Evolutionary conservation across 2,329 filamentous ascomycete genomes (phyloP).

Genomic region (Oidium heveae): DNA sequence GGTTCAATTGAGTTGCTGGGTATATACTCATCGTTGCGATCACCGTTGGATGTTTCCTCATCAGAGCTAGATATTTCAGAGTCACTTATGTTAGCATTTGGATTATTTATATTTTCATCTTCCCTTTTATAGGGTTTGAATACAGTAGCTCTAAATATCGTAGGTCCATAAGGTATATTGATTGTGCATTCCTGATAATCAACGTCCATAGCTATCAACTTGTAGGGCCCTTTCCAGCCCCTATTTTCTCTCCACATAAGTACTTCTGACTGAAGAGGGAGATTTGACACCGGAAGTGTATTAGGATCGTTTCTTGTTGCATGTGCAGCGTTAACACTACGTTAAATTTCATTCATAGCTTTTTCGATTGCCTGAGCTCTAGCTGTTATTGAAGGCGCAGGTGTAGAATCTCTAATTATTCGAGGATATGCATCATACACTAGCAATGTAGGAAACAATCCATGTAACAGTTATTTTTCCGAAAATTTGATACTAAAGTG

Average conservation of each 20-base stretch:
- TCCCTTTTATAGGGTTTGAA: not conserved
- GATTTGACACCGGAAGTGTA: not conserved
- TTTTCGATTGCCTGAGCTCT: constrained; percentile 1
- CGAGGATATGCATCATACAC: not conserved
- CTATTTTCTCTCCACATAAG: constrained; percentile 3
- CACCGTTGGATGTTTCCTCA: no score
- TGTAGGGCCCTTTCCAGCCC: not conserved
- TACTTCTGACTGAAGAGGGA: constrained; percentile 1
- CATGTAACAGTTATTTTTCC: no score
- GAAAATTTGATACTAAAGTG: no score
- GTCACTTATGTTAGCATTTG: not conserved
- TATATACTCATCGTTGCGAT: no score
- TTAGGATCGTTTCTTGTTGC: not conserved
- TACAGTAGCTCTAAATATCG: not conserved
- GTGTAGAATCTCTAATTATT: not conserved
- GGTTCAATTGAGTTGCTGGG: not conserved
- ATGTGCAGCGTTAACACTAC: not conserved
- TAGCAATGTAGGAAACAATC: not conserved
- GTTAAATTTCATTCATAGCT: not conserved
- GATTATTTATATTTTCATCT: not conserved
- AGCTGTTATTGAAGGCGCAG: not conserved
- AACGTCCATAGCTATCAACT: not conserved
- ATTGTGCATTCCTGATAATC: constrained; percentile 1
- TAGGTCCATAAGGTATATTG: not conserved
- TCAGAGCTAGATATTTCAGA: no score